Conservation (phyloP, 192 early-diverging fungal species). For the Backusella circina region DNA sequence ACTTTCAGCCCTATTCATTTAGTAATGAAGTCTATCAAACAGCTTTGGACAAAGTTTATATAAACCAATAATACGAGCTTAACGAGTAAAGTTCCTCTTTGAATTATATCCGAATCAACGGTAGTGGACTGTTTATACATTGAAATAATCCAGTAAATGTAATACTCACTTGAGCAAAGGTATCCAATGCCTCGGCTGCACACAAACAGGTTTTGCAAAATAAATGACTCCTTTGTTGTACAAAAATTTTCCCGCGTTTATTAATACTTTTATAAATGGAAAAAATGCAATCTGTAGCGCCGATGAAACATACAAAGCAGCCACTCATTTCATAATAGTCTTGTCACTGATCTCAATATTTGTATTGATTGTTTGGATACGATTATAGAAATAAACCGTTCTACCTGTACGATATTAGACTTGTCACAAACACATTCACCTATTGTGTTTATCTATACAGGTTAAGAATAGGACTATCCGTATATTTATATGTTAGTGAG, state of each 20-base stretch:
- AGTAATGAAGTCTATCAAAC: not conserved
- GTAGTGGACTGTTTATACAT: not conserved
- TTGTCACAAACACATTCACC: not conserved
- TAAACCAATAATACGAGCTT: too few relatives aligned
- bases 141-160: not conserved
- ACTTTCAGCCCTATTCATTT: not conserved
- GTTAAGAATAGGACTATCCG: not conserved
- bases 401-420: not conserved
- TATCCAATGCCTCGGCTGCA: not conserved
- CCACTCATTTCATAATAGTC: not conserved
- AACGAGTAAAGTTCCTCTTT: not conserved
- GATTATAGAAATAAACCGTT: not conserved
- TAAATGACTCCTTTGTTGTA: not conserved
- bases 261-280: slow-evolving; percentile 4
- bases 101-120: not conserved
- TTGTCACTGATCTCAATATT: not conserved
- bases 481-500: not conserved
- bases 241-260: not conserved
- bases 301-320: not conserved
- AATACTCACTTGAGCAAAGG: not conserved
- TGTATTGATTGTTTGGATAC: not conserved
- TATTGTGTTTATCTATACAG: not conserved
- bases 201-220: not conserved
- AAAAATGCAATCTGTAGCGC: not conserved
- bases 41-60: not conserved